A percentile compares a stretch with the other conserved stretches of the same genome.
Evolutionary conservation across 2,329 filamentous ascomycete genomes (phyloP).

Genomic region (Aspergillus uvarum): DNA sequence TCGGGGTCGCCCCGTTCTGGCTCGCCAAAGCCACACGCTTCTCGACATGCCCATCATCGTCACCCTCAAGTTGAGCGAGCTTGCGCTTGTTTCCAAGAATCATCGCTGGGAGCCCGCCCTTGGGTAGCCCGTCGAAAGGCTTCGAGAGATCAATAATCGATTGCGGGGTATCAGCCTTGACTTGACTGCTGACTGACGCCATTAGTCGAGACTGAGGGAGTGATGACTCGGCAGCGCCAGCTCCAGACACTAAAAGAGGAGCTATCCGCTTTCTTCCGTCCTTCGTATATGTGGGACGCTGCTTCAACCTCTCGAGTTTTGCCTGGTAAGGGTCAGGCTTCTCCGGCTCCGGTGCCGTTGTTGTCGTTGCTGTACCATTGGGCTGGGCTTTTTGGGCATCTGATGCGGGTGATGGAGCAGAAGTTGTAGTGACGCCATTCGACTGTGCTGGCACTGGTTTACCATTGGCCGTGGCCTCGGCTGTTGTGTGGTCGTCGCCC

Average conservation of each 20-base stretch:
- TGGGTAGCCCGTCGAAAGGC: constrained; percentile 88
- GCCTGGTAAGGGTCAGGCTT: constrained; percentile 56
- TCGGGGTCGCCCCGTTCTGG: constrained; percentile 67
- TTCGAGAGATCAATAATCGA: constrained; percentile 87
- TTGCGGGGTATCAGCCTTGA: constrained; percentile 71
- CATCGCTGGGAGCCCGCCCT: constrained; percentile 81
- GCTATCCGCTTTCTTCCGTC: constrained; percentile 96
- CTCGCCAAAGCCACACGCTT: constrained; percentile 61
- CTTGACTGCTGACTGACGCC: constrained; percentile 66
- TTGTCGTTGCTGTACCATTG: constrained; percentile 36
- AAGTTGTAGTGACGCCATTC: constrained; percentile 47
- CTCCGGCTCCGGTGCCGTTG: constrained; percentile 35
- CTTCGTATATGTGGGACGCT: constrained; percentile 89
- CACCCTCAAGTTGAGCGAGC: constrained; percentile 68
- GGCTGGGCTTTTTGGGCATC: constrained; percentile 36
- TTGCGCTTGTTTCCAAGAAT: constrained; percentile 93
- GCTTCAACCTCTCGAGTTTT: constrained; percentile 72
- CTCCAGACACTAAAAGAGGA: constrained; percentile 85
- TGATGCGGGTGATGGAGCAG: constrained; percentile 31
- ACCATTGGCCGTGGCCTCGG: constrained; percentile 54
- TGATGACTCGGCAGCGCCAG: constrained; percentile 81
- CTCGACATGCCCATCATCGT: constrained; percentile 65
- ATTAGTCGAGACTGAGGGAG: constrained; percentile 86
- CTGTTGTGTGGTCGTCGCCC: constrained; percentile 69
- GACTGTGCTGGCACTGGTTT: constrained; percentile 36